Evolutionary conservation across 768 basidiomycete genomes (phyloP).

Genomic region (Naganishia onofrii): DNA sequence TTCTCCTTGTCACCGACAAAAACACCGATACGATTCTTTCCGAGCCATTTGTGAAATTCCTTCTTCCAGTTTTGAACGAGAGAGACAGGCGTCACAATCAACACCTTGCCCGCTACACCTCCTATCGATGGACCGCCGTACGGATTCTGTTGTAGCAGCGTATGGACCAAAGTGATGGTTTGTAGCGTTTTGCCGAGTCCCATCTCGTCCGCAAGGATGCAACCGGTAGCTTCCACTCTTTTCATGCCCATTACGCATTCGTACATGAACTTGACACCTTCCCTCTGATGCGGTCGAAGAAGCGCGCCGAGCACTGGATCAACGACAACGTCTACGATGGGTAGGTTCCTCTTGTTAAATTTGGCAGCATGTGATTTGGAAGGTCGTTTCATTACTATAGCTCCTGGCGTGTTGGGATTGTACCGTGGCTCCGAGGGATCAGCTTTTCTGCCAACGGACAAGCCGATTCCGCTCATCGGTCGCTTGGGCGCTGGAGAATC

Average conservation of each 20-base stretch:
- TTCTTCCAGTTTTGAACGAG: conserved; percentile 91
- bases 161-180: conserved; percentile 92
- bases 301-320: conserved; percentile 76
- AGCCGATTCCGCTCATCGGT: conserved; percentile 36
- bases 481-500: conserved; percentile 14
- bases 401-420: conserved; percentile 71
- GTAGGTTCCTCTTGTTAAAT: conserved; percentile 65
- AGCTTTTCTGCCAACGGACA: conserved; percentile 36
- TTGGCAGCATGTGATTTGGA: conserved; percentile 64
- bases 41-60: conserved; percentile 83
- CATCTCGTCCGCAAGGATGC: conserved; percentile 96
- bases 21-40: conserved; percentile 58
- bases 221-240: conserved; percentile 82
- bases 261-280: conserved; percentile 82
- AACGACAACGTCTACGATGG: conserved; percentile 72
- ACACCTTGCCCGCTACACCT: conserved; percentile 65
- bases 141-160: conserved; percentile 82
- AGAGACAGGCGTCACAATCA: conserved; percentile 93
- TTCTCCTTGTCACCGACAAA: conserved; percentile 65
- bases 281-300: conserved; percentile 83
- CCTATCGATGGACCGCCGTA: conserved; percentile 54
- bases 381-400: conserved; percentile 81
- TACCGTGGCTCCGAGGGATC: conserved; percentile 52
- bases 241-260: conserved; percentile 92
- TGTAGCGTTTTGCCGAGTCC: conserved; percentile 90